These are phyloP conservation scores for Abrus pulchellus DNA, from an alignment of 306 rosid species.

Conservation along the genomic window DNA sequence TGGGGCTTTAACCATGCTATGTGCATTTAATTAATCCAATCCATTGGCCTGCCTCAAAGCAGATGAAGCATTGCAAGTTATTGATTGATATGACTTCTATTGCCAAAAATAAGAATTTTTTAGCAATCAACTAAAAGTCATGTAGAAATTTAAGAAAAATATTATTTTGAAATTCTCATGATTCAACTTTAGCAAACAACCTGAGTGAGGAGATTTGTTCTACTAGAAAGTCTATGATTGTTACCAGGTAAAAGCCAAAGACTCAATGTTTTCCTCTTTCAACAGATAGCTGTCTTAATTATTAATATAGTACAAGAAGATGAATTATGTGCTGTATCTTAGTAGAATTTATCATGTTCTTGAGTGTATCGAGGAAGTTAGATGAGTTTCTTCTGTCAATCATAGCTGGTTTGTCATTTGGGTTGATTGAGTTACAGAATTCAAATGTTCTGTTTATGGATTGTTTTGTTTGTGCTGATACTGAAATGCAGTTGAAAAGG, in stretches of 20 bases:
- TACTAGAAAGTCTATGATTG: constrained; percentile 15
- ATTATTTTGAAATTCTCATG: constrained; percentile 6
- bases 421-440: constrained; percentile 21
- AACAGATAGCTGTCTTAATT: constrained; percentile 2
- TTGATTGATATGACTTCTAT: constrained; percentile 9
- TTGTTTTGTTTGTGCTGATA: constrained; percentile 45
- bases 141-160: constrained; percentile 7
- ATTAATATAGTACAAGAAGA: not conserved
- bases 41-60: constrained; percentile 4
- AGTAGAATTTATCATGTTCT: constrained; percentile 32
- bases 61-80: not conserved
- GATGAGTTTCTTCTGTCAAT: constrained; percentile 33
- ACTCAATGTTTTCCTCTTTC: not conserved
- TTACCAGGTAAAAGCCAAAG: constrained; percentile 24
- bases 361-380: constrained; percentile 26
- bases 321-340: constrained; percentile 11
- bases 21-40: not conserved
- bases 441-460: constrained; percentile 37
- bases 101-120: constrained; percentile 9
- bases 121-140: constrained; percentile 11
- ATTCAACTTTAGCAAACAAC: constrained; percentile 32
- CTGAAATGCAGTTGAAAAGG: constrained; percentile 73
- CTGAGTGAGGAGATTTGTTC: constrained; percentile 22
- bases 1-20: constrained; percentile 9
- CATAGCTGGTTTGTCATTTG: constrained; percentile 18